Evolutionary conservation across 2,329 filamentous ascomycete species (phyloP), one percentile per base, ranked within the genome.

Genomic region (Apiospora saccharicola): DNA sequence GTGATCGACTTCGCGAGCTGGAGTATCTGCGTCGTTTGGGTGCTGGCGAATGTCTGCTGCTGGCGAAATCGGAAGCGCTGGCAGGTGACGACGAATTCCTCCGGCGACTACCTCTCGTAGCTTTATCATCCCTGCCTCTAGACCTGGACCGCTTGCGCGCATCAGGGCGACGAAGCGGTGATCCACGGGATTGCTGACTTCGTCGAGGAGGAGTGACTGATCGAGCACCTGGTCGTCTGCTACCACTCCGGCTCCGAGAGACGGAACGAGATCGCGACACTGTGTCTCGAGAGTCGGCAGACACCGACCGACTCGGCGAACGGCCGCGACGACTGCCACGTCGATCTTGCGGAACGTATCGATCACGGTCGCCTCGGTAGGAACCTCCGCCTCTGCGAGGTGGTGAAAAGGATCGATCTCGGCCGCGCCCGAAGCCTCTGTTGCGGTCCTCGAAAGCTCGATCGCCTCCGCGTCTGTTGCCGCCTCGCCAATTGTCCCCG

Each of bases 401-500:
- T 12, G 87, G 87, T 1, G 89, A 88, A 6, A 84, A 82, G 2
- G 87, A 88, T 71, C 87, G 82, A 43, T 82, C 82, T 13, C 83
- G 80, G 30, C 82, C 82, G 30, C 86, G 83, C n/a, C 83, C 85
- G 70, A 83, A 83, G 0, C 84, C 84, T 61, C 85, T 83, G 68
- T 85, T 81, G 43, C 85, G 83, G 26, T 80, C 82, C 34, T 86
- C 85, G 67, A 83, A 84, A 68, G 85, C 86, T 74, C 88, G 84
- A 73, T 90, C 86, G 51, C 87, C 86, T 43, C 84, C 82, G 71
- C 87, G 85, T 73, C 89, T 84, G n/a, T 43, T 46, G 26, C 78
- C 78, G 4, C 86, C 85, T 68, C 87, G 86, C 83, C 88, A 89
- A 51, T 84, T 85, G 73, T 90, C 89, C 26, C 85, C 82, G n/a